These are phyloP conservation scores for Ceratobasidium sp. DNA, from an alignment of 1,284 basidiomycete genomes.

Conservation along the genomic window DNA sequence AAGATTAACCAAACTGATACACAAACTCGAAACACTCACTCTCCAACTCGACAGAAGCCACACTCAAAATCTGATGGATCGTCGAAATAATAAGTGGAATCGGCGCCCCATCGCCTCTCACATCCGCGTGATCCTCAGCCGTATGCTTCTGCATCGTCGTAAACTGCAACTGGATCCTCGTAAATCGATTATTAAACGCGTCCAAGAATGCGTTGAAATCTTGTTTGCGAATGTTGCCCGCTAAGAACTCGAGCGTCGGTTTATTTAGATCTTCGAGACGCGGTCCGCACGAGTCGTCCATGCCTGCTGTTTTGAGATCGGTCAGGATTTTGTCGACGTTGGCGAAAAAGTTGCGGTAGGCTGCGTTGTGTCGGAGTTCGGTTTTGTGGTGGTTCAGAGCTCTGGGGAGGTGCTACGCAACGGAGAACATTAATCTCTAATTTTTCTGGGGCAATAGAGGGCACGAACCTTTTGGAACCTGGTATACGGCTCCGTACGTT, in stretches of 20 bases:
- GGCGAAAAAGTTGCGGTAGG: conserved; percentile 73
- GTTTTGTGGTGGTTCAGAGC: conserved; percentile 70
- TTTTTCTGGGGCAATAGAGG: too few species aligned
- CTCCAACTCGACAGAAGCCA: conserved; percentile 25
- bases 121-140: conserved; percentile 69
- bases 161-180: conserved; percentile 77
- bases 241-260: conserved; percentile 30
- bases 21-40: not conserved
- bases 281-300: conserved; percentile 23
- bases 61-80: conserved; percentile 46
- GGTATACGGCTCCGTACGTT: conserved; percentile 27
- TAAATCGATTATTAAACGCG: conserved; percentile 82
- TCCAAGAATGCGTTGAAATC: conserved; percentile 86
- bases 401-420: conserved; percentile 48
- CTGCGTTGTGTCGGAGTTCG: conserved; percentile 76
- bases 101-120: conserved; percentile 63
- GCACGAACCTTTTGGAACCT: conserved; percentile 34
- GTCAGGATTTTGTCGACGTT: conserved; percentile 58
- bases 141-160: conserved; percentile 75
- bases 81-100: conserved; percentile 22
- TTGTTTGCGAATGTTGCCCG: conserved; percentile 69
- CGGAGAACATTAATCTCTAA: not conserved
- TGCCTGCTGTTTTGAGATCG: conserved; percentile 17
- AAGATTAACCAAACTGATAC: not conserved
- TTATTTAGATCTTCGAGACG: conserved; percentile 58